Evolutionary conservation across 768 basidiomycete species (phyloP).

Genomic region (Amanita thiersii): DNA sequence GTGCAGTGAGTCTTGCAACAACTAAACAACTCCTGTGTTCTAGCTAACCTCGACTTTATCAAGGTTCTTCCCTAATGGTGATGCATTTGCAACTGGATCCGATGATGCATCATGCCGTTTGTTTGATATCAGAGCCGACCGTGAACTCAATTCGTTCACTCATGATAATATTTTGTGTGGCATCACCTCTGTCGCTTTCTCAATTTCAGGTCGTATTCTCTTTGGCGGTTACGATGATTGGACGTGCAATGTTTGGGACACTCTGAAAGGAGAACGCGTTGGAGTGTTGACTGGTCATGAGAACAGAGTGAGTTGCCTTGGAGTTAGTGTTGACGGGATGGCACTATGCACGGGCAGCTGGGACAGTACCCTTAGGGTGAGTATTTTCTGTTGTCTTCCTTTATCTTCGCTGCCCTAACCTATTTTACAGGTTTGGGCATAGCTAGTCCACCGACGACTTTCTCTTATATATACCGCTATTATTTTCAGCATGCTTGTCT

Average conservation of each 20-base stretch:
- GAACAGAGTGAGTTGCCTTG: slow-evolving; percentile 95
- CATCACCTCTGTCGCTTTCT: slow-evolving; percentile 98
- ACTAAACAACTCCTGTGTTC: slow-evolving; percentile 8
- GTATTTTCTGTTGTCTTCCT: slow-evolving; percentile 18
- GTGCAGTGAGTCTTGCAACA: slow-evolving; percentile 66
- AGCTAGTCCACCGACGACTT: slow-evolving; percentile 25
- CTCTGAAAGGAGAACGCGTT: slow-evolving; percentile 95
- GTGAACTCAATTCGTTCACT: slow-evolving; percentile 93
- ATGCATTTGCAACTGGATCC: slow-evolving; percentile 97
- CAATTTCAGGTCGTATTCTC: slow-evolving; percentile 91
- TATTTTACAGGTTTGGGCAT: slow-evolving; percentile 73
- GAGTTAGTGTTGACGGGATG: slow-evolving; percentile 95
- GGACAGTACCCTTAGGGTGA: slow-evolving; percentile 93
- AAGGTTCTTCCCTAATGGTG: slow-evolving; percentile 99
- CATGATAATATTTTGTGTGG: slow-evolving; percentile 99
- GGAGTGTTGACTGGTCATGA: slow-evolving; percentile 97
- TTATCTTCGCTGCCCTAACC: slow-evolving; percentile 10
- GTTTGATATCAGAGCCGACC: slow-evolving; percentile 96
- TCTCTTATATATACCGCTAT: slow-evolving; percentile 4
- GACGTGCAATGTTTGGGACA: slow-evolving; percentile 99
- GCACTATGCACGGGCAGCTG: slow-evolving; percentile 97
- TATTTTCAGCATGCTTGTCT: background rate
- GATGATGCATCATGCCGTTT: slow-evolving; percentile 98
- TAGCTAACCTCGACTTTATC: slow-evolving; percentile 11
- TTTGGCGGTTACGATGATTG: slow-evolving; percentile 99